Evolutionary conservation across 2,329 filamentous ascomycete genomes (phyloP), one percentile per base, ranked within the genome.

Genomic region (Pseudocercospora fuligena): DNA sequence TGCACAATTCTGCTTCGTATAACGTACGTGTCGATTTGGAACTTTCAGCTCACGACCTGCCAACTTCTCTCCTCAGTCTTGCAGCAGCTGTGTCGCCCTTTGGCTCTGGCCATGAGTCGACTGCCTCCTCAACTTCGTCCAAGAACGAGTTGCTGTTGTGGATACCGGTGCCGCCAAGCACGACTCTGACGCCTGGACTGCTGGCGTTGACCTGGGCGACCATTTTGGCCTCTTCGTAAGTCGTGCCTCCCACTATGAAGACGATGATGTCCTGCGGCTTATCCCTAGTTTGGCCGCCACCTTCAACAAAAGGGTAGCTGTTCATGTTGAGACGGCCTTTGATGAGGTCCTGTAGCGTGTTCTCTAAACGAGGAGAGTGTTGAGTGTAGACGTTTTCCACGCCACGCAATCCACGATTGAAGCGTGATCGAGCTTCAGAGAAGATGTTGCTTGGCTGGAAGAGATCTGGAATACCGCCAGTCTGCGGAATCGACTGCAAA

Each of bases 361-460:
- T 87, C 78, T 97, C 94, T 16, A 99, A 80, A 23, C 93, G 86
- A 0, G 96, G 93, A 5, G 93, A 96, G 79, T 99, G 95, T 78
- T 99, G 96, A 0, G 95, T 99, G 78, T 99, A 99, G 29, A 99
- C 95, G 74, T 99, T 99, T 78, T 99, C 96, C 0, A 99, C 95
- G 1, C 95, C 95, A 76, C 98, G 97, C 14, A 99, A 85, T 0
- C 95, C 95, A 27, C 78, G 74, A 76, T 97, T 97, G 79, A 99
- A 93, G 5, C 94, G 89, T 75, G 90, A 92, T 46, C 93, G 87
- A 11, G 94, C 93, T 12, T 92, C 92, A 0, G 92, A 92, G 80
- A 99, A 97, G 70, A 99, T 94, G 4, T 93, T 94, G 0, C 90
- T 88, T 0, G 92, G 91, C 75, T 98, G 94, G 74, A 99, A 98